Base-by-base conservation (phyloP, 2,329 filamentous ascomycete genomes). In the Coniella vitis region DNA sequence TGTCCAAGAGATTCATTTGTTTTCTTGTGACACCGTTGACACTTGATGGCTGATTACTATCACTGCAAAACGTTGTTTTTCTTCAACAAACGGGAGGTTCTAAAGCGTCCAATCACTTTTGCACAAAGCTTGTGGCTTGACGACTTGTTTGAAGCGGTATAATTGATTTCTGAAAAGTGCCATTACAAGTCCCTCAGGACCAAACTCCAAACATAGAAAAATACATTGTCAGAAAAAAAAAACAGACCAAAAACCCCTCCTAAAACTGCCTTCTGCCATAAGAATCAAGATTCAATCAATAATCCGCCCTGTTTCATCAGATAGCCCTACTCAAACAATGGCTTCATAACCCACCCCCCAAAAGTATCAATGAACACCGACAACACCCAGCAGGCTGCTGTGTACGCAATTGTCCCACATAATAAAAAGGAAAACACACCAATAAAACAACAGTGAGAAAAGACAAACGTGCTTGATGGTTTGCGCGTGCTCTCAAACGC, bases 251-350 rank as follows among this genome's bases (percentile, higher is more conserved):
- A 41, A 45, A 45, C 51, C 45, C 39, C 32, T n/a, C 40, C 42
- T 20, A 45, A 31, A 53, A 48, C 38, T 37, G 5, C 25, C 5
- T 29, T 29, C 5, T 29, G 31, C 40, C 37, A 42, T 51, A 47
- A 51, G 37, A 51, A 48, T 42, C 37, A 37, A 51, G 45, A 48
- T 51, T 42, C 37, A 37, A 51, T 48, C 37, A 47, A 53, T 49
- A 42, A 45, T 51, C 37, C 51, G 48, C 42, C 40, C 40, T 21
- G 21, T 40, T 20, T 48, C 34, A 44, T 44, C 37, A 48, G 25
- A 39, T 12, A 29, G 25, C 31, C 47, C 40, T 51, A 31, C 32
- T 51, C 31, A 17, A 38, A 22, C 41, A 20, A 45, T 48, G 16
- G 38, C 43, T 21, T 22, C 16, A n/a, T n/a, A n/a, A n/a, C n/a